Conservation (phyloP, 305 asterid genomes). For the Solanum hybrid region DNA sequence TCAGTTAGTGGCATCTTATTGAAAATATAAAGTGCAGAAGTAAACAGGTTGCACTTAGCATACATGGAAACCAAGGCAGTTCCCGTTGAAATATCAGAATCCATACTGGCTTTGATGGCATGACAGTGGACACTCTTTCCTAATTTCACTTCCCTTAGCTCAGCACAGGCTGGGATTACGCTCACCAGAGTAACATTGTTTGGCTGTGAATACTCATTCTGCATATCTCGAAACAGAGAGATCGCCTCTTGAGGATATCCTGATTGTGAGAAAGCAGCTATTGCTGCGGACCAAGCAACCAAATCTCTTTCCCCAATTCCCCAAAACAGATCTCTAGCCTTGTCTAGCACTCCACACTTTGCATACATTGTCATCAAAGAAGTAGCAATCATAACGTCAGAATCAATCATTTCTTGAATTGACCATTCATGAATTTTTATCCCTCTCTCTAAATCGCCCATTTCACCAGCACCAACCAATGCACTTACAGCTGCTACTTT, state of each 20-base stretch:
- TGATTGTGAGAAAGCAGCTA: constrained; percentile 35
- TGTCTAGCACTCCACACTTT: constrained; percentile 26
- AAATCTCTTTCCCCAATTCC: constrained; percentile 18
- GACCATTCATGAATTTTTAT: constrained; percentile 19
- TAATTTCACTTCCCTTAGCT: constrained; percentile 10
- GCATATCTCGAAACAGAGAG: constrained; percentile 28
- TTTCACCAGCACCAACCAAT: constrained; percentile 24
- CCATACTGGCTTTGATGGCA: constrained; percentile 20
- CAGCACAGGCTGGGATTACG: constrained; percentile 31
- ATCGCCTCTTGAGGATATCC: constrained; percentile 30
- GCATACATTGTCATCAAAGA: constrained; percentile 36
- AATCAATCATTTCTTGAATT: constrained; percentile 15
- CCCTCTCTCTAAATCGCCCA: constrained; percentile 24
- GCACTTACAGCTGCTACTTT: constrained; percentile 29
- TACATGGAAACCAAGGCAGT: constrained; percentile 39
- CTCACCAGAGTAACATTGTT: constrained; percentile 24
- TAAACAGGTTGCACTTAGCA: constrained; percentile 22
- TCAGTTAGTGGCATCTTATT: constrained; percentile 24
- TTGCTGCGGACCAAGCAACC: constrained; percentile 34
- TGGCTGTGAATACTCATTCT: constrained; percentile 19
- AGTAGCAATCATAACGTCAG: constrained; percentile 22
- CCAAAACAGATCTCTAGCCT: constrained; percentile 21
- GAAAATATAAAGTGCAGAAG: constrained; percentile 15
- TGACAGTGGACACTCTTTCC: constrained; percentile 37
- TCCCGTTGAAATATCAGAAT: constrained; percentile 22